Evolutionary conservation across 345 rosid species (phyloP).

Genomic region (rapeseed (Brassica napus)): Da-Ae NC_063436.1:23156501-23157000

Average conservation of each 20-base stretch:
- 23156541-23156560: constrained; percentile 35
- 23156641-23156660: constrained; percentile 44
- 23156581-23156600: constrained; percentile 34
- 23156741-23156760: constrained; percentile 18
- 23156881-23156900: not conserved
- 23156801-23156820: constrained; percentile 58
- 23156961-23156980: not conserved
- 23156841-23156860: constrained; percentile 34
- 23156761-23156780: constrained; percentile 12
- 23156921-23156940: not conserved
- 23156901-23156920: not conserved
- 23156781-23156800: constrained; percentile 71
- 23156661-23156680: constrained; percentile 28
- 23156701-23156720: constrained; percentile 47
- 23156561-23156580: constrained; percentile 41
- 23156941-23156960: constrained; percentile 1
- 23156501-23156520: constrained; percentile 46
- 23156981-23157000: not conserved
- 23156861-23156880: not conserved
- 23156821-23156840: constrained; percentile 30
- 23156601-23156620: constrained; percentile 34
- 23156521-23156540: constrained; percentile 38
- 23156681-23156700: constrained; percentile 46
- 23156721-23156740: constrained; percentile 42
- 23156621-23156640: constrained; percentile 41